Percentiles rank a stretch among this genome's conserved stretches.
Conservation (phyloP, 257 asterid species). For the Solanum appendiculatum region DNA sequence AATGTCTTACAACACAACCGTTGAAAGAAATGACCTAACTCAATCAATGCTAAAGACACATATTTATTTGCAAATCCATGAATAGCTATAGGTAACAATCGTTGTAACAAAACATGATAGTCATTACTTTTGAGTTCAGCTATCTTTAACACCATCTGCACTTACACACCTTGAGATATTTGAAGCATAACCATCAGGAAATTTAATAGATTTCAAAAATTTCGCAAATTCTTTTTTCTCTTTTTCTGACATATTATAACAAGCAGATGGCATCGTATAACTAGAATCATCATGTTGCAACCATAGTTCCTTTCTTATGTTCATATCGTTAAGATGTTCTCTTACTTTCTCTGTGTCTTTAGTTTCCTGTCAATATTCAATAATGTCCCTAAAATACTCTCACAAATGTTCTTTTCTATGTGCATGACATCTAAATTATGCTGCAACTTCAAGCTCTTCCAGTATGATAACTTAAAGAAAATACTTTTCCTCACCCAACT, state of each 20-base stretch:
- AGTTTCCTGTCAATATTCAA: too few species aligned
- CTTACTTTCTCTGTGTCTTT: too few species aligned
- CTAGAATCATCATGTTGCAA: too few species aligned
- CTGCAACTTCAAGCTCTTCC: too few species aligned
- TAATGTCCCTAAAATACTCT: too few species aligned
- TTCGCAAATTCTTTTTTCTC: background rate
- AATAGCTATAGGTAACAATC: background rate
- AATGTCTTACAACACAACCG: background rate
- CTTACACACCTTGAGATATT: background rate
- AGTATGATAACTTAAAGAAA: too few species aligned
- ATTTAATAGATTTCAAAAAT: background rate
- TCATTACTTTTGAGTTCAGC: background rate
- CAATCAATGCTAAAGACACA: background rate
- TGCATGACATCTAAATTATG: too few species aligned
- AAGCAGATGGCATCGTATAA: background rate
- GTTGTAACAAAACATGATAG: background rate
- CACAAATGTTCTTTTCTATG: too few species aligned
- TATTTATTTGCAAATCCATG: background rate
- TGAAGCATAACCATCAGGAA: constrained; percentile 6
- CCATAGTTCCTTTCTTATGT: too few species aligned
- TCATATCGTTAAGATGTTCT: too few species aligned
- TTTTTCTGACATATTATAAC: background rate
- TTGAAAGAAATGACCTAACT: background rate
- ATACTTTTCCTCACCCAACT: too few species aligned
- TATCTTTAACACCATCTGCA: background rate